phyloP scores from a whole-genome alignment of 1,284 basidiomycete genomes.

The Chalciporus sp. region DNA sequence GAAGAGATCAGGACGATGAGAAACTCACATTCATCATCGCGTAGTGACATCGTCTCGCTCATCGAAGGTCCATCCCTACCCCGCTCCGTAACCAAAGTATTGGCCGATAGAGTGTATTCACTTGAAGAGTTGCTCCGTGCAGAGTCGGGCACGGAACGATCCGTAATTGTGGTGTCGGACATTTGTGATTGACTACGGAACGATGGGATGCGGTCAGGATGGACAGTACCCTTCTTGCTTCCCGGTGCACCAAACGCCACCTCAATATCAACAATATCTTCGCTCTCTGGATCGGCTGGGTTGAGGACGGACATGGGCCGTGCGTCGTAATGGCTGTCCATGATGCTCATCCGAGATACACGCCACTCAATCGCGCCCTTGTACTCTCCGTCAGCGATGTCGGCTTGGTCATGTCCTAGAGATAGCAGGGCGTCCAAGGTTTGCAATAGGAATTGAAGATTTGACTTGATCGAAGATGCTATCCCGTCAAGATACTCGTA shows the following conservation, averaged over 20 bases:
- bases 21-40: conserved; percentile 41
- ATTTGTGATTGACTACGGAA: conserved; percentile 38
- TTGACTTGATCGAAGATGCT: conserved; percentile 51
- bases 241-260: conserved; percentile 47
- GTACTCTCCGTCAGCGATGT: conserved; percentile 67
- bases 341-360: conserved; percentile 65
- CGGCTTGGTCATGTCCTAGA: conserved; percentile 70
- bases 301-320: conserved; percentile 40
- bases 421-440: conserved; percentile 61
- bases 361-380: conserved; percentile 73
- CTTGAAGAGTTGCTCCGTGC: conserved; percentile 23
- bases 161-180: conserved; percentile 39
- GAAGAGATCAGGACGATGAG: background rate
- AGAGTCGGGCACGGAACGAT: conserved; percentile 23
- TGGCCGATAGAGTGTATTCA: conserved; percentile 29
- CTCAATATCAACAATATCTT: conserved; percentile 66
- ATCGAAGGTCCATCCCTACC: conserved; percentile 17
- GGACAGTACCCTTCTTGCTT: conserved; percentile 26
- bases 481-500: conserved; percentile 53
- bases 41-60: conserved; percentile 29
- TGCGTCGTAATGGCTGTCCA: conserved; percentile 49
- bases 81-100: conserved; percentile 29
- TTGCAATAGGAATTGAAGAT: conserved; percentile 56
- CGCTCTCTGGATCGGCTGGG: conserved; percentile 43
- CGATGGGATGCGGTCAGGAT: conserved; percentile 29